phyloP scores from a whole-genome alignment of 2,329 filamentous ascomycete genomes.

The Xylariaceae sp. region DNA sequence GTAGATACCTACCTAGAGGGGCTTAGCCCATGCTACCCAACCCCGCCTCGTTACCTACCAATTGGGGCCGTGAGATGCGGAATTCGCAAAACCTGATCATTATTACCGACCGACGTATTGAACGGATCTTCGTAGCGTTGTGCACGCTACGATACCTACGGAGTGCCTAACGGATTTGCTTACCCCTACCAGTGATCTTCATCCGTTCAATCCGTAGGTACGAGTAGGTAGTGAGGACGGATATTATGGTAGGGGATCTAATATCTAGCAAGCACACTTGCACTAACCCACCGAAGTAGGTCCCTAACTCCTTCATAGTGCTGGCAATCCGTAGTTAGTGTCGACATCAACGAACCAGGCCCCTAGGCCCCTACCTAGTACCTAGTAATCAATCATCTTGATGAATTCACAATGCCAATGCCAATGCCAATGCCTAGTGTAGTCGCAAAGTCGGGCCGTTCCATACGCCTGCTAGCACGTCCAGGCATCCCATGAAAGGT shows the following conservation, averaged over 20 bases:
- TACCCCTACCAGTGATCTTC: no score
- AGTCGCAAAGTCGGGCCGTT: slow-evolving; percentile 24
- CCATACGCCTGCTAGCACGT: slow-evolving; percentile 7
- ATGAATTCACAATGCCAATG: neutral
- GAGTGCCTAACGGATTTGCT: no score
- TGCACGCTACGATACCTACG: no score
- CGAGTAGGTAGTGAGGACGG: no score
- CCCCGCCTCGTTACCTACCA: neutral
- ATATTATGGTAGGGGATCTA: no score
- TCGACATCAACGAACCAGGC: no score
- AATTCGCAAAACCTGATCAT: neutral
- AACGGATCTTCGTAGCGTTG: no score
- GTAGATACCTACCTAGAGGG: neutral
- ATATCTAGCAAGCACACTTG: neutral
- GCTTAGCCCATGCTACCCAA: neutral
- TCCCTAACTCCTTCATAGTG: neutral
- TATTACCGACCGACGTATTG: no score
- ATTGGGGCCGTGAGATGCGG: neutral
- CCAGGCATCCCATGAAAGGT: no score
- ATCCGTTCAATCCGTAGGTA: no score
- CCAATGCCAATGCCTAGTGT: neutral
- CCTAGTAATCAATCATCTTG: neutral
- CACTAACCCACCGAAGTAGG: neutral
- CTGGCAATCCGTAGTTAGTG: neutral
- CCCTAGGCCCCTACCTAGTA: neutral